Evolutionary conservation across 202 grass and related monocot genomes (phyloP), one percentile per base, ranked within the genome.

Genomic region (Brachypodium distachyon): DNA sequence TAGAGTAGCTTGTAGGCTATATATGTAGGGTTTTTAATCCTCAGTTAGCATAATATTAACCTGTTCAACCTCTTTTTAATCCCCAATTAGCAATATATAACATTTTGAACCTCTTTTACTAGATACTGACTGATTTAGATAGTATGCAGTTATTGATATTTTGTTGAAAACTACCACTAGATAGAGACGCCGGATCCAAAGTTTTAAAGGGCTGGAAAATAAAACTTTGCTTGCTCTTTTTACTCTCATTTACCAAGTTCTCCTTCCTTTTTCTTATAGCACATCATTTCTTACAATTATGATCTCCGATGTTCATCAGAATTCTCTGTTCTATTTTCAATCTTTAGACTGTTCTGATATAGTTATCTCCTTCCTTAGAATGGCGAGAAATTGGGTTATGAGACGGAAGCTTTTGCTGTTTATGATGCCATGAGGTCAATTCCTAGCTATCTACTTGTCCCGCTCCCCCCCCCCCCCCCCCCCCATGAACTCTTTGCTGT

Each of bases 351-450:
- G 14, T 84, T 25, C 41, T 84, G 61, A 73, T 67, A 67, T 77
- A 51, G 81, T 23, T 81, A 39, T 78, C 44, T 69, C 19, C 27
- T 60, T 82, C 61, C 68, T 55, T 83, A 97, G 94, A 87, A 90
- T 80, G 91, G 87, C n/a, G 82, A 87, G 53, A 97, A 91, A 84
- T 84, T 97, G 87, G 91, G 94, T 56, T 97, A 92, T 39, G 91
- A 97, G 72, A 97, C 91, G 16, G 94, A 97, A 79, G 94, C 91
- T 77, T 85, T 94, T 86, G 88, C 94, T 67, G 72, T 97, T 47
- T 97, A 97, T 60, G 94, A 94, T 73, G 78, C 90, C 61, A 94
- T 97, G 88, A 92, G 94, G 94, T 97, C 37, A 85, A 57, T 58
- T 73, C 73, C 39, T 80, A 53, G 39, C 25, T 67, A 34, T 41